Evolutionary conservation across 352 stramenopile species (phyloP).

Genomic region (Globisporangium nodosum): DNA sequence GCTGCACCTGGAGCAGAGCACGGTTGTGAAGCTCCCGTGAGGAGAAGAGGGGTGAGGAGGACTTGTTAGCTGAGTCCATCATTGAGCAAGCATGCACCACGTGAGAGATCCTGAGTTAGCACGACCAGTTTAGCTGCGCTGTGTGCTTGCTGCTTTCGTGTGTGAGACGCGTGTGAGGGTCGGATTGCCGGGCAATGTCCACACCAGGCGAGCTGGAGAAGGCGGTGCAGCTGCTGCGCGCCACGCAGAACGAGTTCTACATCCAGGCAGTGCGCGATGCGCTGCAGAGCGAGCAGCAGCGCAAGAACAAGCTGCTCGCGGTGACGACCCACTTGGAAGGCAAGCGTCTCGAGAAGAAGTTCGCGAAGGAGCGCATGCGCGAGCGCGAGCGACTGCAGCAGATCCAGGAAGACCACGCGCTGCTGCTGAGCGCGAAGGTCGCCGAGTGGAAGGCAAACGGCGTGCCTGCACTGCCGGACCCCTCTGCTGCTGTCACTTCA

Average conservation of each 20-base stretch:
- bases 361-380: conserved; percentile 32
- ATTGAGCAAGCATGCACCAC: no score
- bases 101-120: no score
- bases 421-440: conserved; percentile 46
- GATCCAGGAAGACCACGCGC: conserved; percentile 53
- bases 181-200: no score
- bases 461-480: conserved; percentile 1
- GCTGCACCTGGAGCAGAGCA: conserved; percentile 72
- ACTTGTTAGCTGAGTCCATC: no score
- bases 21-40: conserved; percentile 48
- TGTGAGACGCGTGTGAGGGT: no score
- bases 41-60: not conserved
- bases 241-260: conserved; percentile 30
- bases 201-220: conserved; percentile 1
- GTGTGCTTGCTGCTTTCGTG: no score
- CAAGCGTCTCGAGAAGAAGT: conserved; percentile 48
- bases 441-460: conserved; percentile 44
- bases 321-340: conserved; percentile 31
- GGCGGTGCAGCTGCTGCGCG: conserved; percentile 4
- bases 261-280: conserved; percentile 48
- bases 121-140: no score
- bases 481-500: not conserved
- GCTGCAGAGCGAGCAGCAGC: conserved; percentile 44
- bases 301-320: conserved; percentile 35
- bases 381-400: conserved; percentile 49